phyloP scores from a whole-genome alignment of 2,329 filamentous ascomycete genomes.

The Neonectria hederae region DNA sequence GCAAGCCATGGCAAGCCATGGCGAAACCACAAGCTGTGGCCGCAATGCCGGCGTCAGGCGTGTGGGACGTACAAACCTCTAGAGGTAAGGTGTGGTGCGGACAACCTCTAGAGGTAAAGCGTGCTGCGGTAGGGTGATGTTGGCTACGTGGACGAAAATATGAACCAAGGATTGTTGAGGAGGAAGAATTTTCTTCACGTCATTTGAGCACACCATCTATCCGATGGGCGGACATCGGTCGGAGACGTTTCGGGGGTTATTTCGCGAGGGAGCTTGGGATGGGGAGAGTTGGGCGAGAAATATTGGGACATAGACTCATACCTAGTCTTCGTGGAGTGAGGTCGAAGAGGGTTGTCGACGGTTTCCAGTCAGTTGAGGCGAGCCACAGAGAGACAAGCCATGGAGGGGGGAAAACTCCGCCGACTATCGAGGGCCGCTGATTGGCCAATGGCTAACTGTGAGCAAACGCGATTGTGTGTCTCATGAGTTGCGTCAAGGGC shows the following conservation, averaged over 20 bases:
- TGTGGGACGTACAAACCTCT: slow-evolving; percentile 42
- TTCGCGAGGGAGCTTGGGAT: neutral
- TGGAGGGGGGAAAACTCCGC: slow-evolving; percentile 26
- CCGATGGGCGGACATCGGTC: neutral
- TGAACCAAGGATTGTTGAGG: slow-evolving; percentile 41
- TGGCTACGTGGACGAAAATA: slow-evolving; percentile 41
- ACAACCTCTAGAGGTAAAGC: slow-evolving; percentile 42
- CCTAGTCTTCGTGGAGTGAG: slow-evolving; percentile 14
- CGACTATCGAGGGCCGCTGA: slow-evolving; percentile 44
- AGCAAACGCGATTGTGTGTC: slow-evolving; percentile 34
- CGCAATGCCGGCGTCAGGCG: slow-evolving; percentile 40
- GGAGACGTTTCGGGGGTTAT: neutral
- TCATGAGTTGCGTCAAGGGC: slow-evolving; percentile 39
- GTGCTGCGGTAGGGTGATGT: slow-evolving; percentile 35
- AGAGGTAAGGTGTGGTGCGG: slow-evolving; percentile 41
- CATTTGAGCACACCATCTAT: slow-evolving; percentile 21
- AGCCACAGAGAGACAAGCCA: slow-evolving; percentile 31
- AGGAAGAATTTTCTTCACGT: slow-evolving; percentile 30
- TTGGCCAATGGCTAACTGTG: slow-evolving; percentile 45
- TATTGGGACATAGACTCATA: slow-evolving; percentile 24
- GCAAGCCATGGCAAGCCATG: slow-evolving; percentile 37
- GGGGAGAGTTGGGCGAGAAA: slow-evolving; percentile 24
- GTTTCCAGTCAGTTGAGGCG: slow-evolving; percentile 30
- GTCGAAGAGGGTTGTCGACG: slow-evolving; percentile 25
- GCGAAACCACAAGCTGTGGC: slow-evolving; percentile 33